Percentiles rank a stretch among this genome's conserved stretches.
These are phyloP conservation scores for Metschnikowia baotianmanensis DNA, from an alignment of 805 yeast genomes.

Conservation along the genomic window DNA sequence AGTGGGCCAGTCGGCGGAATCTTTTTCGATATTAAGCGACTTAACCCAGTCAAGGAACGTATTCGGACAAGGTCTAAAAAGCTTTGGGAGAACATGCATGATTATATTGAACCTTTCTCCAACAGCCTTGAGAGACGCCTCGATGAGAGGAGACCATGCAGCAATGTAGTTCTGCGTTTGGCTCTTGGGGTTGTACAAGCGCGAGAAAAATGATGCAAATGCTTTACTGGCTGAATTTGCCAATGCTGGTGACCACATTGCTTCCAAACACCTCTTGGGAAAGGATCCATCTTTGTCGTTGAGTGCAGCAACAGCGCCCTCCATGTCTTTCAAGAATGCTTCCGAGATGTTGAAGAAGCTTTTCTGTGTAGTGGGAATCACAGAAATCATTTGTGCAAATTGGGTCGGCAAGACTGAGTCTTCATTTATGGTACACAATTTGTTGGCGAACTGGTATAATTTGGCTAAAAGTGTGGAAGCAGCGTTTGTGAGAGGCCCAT, in stretches of 20 bases:
- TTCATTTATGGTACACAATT: constrained; percentile 5
- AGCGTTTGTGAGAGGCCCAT: constrained; percentile 69
- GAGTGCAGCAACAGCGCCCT: constrained; percentile 37
- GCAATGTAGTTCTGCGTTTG: constrained; percentile 46
- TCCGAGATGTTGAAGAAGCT: constrained; percentile 64
- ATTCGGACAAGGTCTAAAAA: constrained; percentile 52
- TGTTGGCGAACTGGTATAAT: constrained; percentile 39
- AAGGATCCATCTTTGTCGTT: constrained; percentile 46
- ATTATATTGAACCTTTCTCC: constrained; percentile 47
- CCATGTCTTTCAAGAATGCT: constrained; percentile 47
- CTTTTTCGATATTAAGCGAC: constrained; percentile 6
- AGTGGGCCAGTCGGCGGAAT: constrained; percentile 4
- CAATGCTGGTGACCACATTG: constrained; percentile 56
- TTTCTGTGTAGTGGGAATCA: constrained; percentile 47
- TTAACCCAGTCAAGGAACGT: constrained; percentile 42
- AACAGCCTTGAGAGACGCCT: constrained; percentile 30
- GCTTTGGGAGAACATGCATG: constrained; percentile 57
- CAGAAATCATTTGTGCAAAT: constrained; percentile 49
- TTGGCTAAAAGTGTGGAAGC: constrained; percentile 59
- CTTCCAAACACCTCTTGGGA: constrained; percentile 43
- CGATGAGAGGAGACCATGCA: constrained; percentile 48
- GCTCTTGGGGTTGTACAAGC: constrained; percentile 6
- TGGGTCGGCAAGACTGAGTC: constrained; percentile 16
- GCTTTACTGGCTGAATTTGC: constrained; percentile 69
- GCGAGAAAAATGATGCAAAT: constrained; percentile 33